Evolutionary conservation across 768 basidiomycete species (phyloP).

Genomic region (Amanita subjunquillea): DNA sequence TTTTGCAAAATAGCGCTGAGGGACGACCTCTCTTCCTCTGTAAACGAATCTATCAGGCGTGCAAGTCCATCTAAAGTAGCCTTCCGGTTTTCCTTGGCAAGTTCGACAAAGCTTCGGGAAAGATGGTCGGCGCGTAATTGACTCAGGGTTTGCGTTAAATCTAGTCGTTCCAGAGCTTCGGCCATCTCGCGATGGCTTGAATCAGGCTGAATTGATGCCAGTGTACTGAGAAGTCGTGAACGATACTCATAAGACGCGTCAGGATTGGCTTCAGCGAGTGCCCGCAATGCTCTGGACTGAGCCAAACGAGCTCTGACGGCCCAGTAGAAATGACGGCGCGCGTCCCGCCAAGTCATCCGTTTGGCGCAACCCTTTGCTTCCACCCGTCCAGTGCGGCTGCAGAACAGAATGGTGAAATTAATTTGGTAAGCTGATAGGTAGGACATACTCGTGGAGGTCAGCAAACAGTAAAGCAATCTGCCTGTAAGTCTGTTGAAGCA

Average conservation of each 20-base stretch:
- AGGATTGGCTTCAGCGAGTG: constrained; percentile 64
- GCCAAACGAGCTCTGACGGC: constrained; percentile 76
- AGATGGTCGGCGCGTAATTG: constrained; percentile 66
- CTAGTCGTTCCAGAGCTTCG: constrained; percentile 60
- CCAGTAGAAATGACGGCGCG: constrained; percentile 92
- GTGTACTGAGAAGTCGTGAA: constrained; percentile 46
- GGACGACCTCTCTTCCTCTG: constrained; percentile 58
- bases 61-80: constrained; percentile 65
- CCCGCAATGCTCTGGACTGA: constrained; percentile 50
- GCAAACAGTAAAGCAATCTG: constrained; percentile 91
- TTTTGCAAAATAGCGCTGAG: constrained; percentile 55
- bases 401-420: constrained; percentile 4
- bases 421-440: background rate
- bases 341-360: constrained; percentile 77
- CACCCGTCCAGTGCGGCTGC: constrained; percentile 88
- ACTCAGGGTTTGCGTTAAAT: constrained; percentile 49
- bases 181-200: constrained; percentile 50
- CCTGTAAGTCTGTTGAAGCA: constrained; percentile 84
- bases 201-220: constrained; percentile 43
- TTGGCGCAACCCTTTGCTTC: constrained; percentile 95
- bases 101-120: constrained; percentile 50
- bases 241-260: constrained; percentile 60
- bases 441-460: constrained; percentile 87
- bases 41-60: constrained; percentile 62
- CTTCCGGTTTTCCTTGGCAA: constrained; percentile 69